A percentile compares a stretch with the other conserved stretches of the same genome.
These are phyloP conservation scores for Mangifera indica DNA, from an alignment of 345 rosid species.

Conservation along the genomic window DNA sequence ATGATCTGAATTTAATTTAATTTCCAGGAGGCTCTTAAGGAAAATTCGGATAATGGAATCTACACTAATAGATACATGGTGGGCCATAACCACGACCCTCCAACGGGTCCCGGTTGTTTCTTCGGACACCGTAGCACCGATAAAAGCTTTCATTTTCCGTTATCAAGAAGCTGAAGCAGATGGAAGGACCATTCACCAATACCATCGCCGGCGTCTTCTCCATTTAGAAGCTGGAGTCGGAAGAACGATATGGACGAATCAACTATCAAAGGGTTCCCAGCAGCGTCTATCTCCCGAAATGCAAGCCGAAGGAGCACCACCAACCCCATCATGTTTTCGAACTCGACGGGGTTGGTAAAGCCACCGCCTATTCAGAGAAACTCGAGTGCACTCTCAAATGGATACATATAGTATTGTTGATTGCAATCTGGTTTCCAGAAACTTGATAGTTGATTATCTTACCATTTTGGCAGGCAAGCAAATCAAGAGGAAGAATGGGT, in stretches of 20 bases:
- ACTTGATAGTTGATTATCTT: not conserved
- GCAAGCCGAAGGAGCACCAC: conserved; percentile 35
- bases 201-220: conserved; percentile 5
- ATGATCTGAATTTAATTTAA: not conserved
- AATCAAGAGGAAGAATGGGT: conserved; percentile 60
- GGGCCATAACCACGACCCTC: conserved; percentile 13
- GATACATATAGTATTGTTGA: too few species aligned
- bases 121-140: conserved; percentile 27
- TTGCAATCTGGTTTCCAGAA: conserved; percentile 20
- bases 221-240: conserved; percentile 37
- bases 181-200: conserved; percentile 30
- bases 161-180: conserved; percentile 43
- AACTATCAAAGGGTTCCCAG: conserved; percentile 15
- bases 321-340: conserved; percentile 71
- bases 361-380: conserved; percentile 56
- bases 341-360: conserved; percentile 55
- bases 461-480: conserved; percentile 34
- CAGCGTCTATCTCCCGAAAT: conserved; percentile 34
- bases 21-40: conserved; percentile 14
- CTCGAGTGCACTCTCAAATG: too few species aligned
- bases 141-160: conserved; percentile 21
- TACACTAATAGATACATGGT: conserved; percentile 32
- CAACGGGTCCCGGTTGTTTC: conserved; percentile 12
- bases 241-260: conserved; percentile 25
- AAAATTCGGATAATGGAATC: conserved; percentile 28